A percentile compares a stretch with the other conserved stretches of the same genome.
Conservation (phyloP, 1,284 basidiomycete genomes). For the Vanrija sp. region DNA sequence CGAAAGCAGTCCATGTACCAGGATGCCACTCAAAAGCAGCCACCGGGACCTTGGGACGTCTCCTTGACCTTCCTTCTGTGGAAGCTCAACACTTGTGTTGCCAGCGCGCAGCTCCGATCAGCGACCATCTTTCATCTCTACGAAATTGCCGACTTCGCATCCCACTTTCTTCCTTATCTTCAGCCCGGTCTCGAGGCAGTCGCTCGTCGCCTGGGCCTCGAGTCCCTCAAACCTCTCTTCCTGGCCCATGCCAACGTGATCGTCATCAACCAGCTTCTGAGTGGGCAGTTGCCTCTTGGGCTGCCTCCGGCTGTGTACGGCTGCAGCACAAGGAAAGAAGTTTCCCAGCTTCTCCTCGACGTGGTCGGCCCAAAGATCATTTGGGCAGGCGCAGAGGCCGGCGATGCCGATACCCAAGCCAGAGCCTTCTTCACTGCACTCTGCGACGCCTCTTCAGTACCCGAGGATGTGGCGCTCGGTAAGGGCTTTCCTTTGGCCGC, state of each 20-base stretch:
- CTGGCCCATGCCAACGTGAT: conserved; percentile 74
- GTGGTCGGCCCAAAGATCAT: conserved; percentile 23
- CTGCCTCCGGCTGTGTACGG: conserved; percentile 62
- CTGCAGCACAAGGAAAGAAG: conserved; percentile 26
- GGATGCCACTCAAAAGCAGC: conserved; percentile 15
- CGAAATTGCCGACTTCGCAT: conserved; percentile 58
- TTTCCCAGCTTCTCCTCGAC: conserved; percentile 22
- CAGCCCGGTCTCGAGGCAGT: conserved; percentile 63
- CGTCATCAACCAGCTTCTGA: conserved; percentile 33
- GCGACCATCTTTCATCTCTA: conserved; percentile 83
- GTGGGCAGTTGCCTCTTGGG: conserved; percentile 57
- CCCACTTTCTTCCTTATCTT: conserved; percentile 59
- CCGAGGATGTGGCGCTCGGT: conserved; percentile 5
- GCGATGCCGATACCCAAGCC: background rate
- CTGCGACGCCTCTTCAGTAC: conserved; percentile 26
- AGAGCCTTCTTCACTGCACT: conserved; percentile 20
- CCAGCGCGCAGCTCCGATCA: conserved; percentile 73
- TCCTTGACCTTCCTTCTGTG: conserved; percentile 75
- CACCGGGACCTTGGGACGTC: conserved; percentile 53
- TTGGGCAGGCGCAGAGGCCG: background rate
- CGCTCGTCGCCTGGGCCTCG: conserved; percentile 66
- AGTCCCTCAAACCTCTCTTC: conserved; percentile 64
- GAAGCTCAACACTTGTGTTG: conserved; percentile 78
- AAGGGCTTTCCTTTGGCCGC: conserved; percentile 24
- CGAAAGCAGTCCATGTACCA: conserved; percentile 27